A percentile compares a stretch with the other conserved stretches of the same genome.
Evolutionary conservation across 2,329 filamentous ascomycete genomes (phyloP).

Genomic region (Mariannaea sp.): DNA sequence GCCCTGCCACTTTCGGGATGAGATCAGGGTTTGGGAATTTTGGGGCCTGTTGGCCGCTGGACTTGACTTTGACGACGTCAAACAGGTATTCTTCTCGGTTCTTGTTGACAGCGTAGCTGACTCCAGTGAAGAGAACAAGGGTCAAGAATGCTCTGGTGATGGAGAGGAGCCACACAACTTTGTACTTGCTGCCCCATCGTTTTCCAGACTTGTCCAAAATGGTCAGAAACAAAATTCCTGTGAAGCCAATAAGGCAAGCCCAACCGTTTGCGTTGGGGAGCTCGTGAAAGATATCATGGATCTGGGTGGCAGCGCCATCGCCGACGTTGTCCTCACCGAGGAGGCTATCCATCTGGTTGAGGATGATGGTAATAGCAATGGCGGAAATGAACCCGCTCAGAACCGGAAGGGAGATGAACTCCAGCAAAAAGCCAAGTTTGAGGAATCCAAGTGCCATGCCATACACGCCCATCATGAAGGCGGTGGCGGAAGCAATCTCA

Average conservation of each 20-base stretch:
- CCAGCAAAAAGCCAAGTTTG: conserved; percentile 67
- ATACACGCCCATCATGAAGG: conserved; percentile 67
- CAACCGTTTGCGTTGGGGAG: conserved; percentile 62
- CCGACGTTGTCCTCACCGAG: conserved; percentile 59
- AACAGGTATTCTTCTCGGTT: conserved; percentile 54
- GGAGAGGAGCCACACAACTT: conserved; percentile 60
- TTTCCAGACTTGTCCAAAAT: conserved; percentile 62
- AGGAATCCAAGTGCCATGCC: conserved; percentile 63
- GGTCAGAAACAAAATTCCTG: conserved; percentile 59
- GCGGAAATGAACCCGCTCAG: conserved; percentile 69
- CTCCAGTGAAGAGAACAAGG: conserved; percentile 64
- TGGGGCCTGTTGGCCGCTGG: conserved; percentile 58
- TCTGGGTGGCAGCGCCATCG: conserved; percentile 59
- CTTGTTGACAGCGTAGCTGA: conserved; percentile 67
- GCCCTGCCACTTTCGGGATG: conserved; percentile 57
- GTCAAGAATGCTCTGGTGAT: conserved; percentile 65
- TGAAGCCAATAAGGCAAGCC: conserved; percentile 64
- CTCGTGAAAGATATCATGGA: conserved; percentile 61
- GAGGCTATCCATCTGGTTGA: conserved; percentile 66
- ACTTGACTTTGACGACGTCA: conserved; percentile 60
- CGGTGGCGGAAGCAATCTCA: conserved; percentile 63
- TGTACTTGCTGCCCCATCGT: conserved; percentile 62
- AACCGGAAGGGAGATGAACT: conserved; percentile 69
- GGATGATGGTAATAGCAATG: conserved; percentile 67
- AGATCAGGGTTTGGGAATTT: conserved; percentile 52